These are phyloP conservation scores for Penicillium chermesinum DNA, from an alignment of 495 filamentous ascomycete genomes.

Conservation along the genomic window DNA sequence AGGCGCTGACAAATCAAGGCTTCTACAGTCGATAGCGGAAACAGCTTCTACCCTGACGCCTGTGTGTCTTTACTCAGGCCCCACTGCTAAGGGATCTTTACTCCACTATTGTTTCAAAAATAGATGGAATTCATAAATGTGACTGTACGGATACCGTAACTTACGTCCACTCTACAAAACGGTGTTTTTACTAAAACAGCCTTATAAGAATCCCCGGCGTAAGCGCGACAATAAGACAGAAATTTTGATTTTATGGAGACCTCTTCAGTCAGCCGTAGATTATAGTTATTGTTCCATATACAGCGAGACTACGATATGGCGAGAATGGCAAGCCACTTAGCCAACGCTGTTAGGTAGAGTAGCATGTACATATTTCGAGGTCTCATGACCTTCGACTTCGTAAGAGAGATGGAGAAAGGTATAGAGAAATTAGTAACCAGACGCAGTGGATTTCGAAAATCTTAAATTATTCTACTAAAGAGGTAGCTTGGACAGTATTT, in stretches of 20 bases:
- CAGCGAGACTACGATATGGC: neutral
- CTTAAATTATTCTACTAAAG: neutral
- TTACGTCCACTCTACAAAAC: neutral
- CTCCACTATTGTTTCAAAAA: slow-evolving; percentile 1
- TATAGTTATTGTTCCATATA: neutral
- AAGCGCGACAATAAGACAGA: neutral
- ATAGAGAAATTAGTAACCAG: neutral
- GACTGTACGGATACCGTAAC: neutral
- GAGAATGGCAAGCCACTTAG: neutral
- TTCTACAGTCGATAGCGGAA: neutral
- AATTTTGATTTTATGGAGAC: slow-evolving; percentile 1
- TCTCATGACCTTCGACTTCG: neutral
- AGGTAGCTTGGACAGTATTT: neutral
- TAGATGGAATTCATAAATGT: slow-evolving; percentile 1
- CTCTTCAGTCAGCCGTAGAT: neutral
- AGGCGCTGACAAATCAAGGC: no score
- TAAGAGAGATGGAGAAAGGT: neutral
- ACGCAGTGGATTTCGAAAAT: neutral
- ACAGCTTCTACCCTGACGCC: neutral
- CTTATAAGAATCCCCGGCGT: neutral
- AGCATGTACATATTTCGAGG: neutral
- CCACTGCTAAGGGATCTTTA: neutral
- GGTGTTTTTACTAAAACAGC: neutral
- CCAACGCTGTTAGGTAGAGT: neutral
- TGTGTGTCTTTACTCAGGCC: neutral